Base-by-base conservation (phyloP, 2,329 filamentous ascomycete species). In the Pseudogymnoascus sp. region DNA sequence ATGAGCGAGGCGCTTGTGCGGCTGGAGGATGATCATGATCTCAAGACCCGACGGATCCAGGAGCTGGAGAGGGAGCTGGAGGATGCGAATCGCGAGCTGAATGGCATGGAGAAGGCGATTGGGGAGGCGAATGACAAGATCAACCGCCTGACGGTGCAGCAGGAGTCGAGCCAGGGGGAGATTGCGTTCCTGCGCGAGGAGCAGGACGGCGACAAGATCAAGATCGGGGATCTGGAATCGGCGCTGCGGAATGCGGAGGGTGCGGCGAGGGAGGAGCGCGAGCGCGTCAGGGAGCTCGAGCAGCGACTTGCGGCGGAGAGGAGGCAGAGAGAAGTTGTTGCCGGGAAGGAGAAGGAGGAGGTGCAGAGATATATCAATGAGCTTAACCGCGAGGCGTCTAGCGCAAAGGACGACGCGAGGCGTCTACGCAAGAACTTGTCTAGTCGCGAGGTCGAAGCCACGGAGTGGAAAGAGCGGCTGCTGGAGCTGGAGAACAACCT, bases 171-270 rank as follows among this genome's bases (percentile, higher is more conserved):
- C 63, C 93, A 97, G 70, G 88, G 88, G 64, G 95, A 99, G 75
- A 96, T 97, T 75, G 88, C 90, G 1, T 99, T 99, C 82, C 76
- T 99, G 60, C 88, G 95, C 1, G 95, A 99, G 73, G 95, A 99
- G 78, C 95, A 99, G 75, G 95, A 99, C 76, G 86, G 85, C 17
- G 95, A 99, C 79, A 99, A 99, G 82, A 96, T 99, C 73, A 93
- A 92, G 76, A 97, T 99, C 70, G 91, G 93, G 38, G 92, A 97
- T 71, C 81, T 97, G 7, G 93, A 97, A 72, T 90, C 91, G 7
- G 86, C 88, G 13, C 78, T 97, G 38, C 89, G 90, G 70, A 88
- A 86, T 63, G 83, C 87, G n/a, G 89, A 96, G 73, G 86, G 91
- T 71, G 85, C 80, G 59, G 78, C 96, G n/a, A 85, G 89, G 63